Percentiles rank a stretch among this genome's conserved stretches.
Conservation (phyloP, 1,139 yeast species). For the Pichia cactophila region DNA sequence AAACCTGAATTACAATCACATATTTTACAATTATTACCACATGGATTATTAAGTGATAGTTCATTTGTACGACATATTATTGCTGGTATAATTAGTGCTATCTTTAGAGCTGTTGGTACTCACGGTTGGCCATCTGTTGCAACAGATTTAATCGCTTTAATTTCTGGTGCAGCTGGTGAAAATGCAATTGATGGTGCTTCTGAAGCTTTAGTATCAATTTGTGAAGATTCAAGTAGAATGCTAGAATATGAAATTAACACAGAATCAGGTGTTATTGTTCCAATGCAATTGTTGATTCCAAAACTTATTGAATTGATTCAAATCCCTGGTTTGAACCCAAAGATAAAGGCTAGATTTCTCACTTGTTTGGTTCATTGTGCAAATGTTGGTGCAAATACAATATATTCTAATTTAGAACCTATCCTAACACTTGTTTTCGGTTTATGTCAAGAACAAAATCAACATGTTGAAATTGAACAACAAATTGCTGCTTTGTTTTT, state of each 20-base stretch:
- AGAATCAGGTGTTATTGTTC: slow-evolving; percentile 35
- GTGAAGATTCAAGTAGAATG: slow-evolving; percentile 67
- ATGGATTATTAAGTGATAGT: slow-evolving; percentile 58
- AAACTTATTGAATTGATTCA: slow-evolving; percentile 49
- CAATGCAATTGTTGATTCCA: slow-evolving; percentile 61
- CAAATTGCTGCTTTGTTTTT: slow-evolving; percentile 76
- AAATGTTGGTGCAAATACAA: slow-evolving; percentile 57
- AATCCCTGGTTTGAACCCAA: slow-evolving; percentile 31
- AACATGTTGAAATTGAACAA: slow-evolving; percentile 53
- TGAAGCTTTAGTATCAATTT: slow-evolving; percentile 74
- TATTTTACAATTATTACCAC: slow-evolving; percentile 53
- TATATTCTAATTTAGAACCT: slow-evolving; percentile 57
- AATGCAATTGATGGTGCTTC: slow-evolving; percentile 65
- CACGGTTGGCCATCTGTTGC: slow-evolving; percentile 68
- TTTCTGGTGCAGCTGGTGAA: slow-evolving; percentile 33
- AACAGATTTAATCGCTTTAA: slow-evolving; percentile 57
- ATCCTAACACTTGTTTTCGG: slow-evolving; percentile 58
- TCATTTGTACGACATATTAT: slow-evolving; percentile 73
- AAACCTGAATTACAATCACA: slow-evolving; percentile 39
- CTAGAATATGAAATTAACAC: slow-evolving; percentile 61
- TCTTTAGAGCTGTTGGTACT: slow-evolving; percentile 68
- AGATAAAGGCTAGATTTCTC: slow-evolving; percentile 56
- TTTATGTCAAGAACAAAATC: slow-evolving; percentile 46
- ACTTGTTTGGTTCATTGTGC: slow-evolving; percentile 74
- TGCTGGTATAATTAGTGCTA: slow-evolving; percentile 81